Percentiles rank a stretch among this genome's conserved stretches.
Evolutionary conservation across 805 yeast species (phyloP).

Genomic region (Dipodascus albidus): DNA sequence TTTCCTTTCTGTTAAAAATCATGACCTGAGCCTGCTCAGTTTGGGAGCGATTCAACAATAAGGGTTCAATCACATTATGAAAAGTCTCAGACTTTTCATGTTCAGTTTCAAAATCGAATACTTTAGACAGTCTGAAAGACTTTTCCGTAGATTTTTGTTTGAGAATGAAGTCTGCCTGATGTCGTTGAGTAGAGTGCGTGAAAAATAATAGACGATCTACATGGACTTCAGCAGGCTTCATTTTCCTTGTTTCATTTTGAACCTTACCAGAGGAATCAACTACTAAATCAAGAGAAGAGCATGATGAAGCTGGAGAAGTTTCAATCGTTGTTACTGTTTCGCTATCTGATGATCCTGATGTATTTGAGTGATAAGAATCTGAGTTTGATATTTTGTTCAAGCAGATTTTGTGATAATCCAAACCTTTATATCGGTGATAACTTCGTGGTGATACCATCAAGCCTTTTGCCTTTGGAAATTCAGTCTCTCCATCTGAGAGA

Average conservation of each 20-base stretch:
- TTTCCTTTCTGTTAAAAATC: background rate
- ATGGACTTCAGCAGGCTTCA: background rate
- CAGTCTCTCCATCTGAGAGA: background rate
- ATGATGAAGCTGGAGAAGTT: background rate
- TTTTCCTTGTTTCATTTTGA: background rate
- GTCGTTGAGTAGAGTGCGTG: background rate
- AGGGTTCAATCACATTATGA: too few species aligned
- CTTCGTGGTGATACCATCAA: background rate
- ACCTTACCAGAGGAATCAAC: background rate
- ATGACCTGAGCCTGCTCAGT: background rate
- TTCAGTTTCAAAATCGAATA: background rate
- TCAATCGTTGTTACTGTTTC: background rate
- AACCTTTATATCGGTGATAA: background rate
- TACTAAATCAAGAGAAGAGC: background rate
- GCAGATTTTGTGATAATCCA: too few species aligned
- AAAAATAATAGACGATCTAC: background rate
- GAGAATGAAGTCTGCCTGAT: background rate
- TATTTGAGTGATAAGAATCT: slow-evolving; percentile 1
- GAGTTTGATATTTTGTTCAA: background rate
- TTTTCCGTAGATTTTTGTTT: background rate
- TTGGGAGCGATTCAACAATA: background rate
- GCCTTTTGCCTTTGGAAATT: background rate
- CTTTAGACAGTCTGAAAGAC: background rate
- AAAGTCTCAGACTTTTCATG: background rate
- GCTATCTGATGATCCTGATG: background rate